Percentiles rank a stretch among this genome's conserved stretches.
Conservation (phyloP, 177 flowering plant species). For the Vitis hybrid region DNA sequence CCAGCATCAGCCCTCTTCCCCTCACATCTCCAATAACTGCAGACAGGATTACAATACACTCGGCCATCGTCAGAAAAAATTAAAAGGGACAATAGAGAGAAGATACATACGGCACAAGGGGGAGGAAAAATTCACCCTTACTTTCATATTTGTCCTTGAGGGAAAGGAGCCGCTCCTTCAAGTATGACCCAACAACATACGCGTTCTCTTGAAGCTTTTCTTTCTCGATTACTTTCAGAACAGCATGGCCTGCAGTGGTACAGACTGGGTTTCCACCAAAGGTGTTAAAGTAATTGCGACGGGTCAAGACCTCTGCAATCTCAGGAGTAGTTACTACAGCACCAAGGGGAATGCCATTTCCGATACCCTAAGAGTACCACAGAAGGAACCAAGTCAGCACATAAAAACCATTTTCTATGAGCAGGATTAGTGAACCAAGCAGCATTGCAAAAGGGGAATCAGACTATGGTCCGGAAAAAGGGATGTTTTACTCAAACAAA, state of each 20-base stretch:
- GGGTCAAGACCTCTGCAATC: slow-evolving; percentile 83
- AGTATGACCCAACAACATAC: slow-evolving; percentile 62
- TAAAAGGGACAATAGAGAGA: background rate
- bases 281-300: slow-evolving; percentile 80
- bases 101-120: background rate
- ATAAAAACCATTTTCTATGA: no score
- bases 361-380: slow-evolving; percentile 69
- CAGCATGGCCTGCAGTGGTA: slow-evolving; percentile 89
- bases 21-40: slow-evolving; percentile 96
- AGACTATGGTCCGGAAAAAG: no score
- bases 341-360: slow-evolving; percentile 94
- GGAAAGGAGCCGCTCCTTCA: slow-evolving; percentile 66
- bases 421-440: no score
- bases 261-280: slow-evolving; percentile 97
- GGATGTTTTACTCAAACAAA: background rate
- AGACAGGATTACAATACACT: background rate
- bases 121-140: slow-evolving; percentile 25
- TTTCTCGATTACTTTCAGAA: slow-evolving; percentile 75
- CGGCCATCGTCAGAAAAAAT: background rate
- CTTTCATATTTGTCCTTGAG: slow-evolving; percentile 76
- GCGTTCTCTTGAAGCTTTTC: slow-evolving; percentile 92
- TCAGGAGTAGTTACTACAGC: slow-evolving; percentile 98
- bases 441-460: no score
- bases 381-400: slow-evolving; percentile 1
- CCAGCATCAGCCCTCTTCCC: slow-evolving; percentile 89